phyloP scores from a whole-genome alignment of 306 rosid species.

The Biancaea sappan region DNA sequence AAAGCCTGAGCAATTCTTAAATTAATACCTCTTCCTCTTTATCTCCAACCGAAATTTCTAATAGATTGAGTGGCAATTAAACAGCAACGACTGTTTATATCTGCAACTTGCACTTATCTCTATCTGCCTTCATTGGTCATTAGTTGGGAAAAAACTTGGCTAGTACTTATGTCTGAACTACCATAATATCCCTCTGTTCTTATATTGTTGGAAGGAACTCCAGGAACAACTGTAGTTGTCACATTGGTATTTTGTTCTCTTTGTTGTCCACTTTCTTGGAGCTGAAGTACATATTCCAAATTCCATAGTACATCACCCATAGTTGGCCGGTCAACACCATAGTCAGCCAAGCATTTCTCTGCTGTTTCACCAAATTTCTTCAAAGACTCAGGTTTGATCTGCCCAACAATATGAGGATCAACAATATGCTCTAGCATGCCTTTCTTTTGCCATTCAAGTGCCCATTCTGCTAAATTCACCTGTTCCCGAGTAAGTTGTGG shows the following conservation, averaged over 20 bases:
- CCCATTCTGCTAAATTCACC: conserved; percentile 96
- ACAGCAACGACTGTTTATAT: conserved; percentile 15
- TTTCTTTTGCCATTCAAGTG: conserved; percentile 79
- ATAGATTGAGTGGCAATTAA: neutral
- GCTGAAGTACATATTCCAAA: conserved; percentile 91
- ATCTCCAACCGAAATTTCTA: conserved; percentile 19
- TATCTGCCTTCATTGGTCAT: conserved; percentile 89
- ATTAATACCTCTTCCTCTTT: conserved; percentile 34
- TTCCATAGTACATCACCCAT: conserved; percentile 99
- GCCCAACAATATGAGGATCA: conserved; percentile 68
- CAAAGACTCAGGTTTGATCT: conserved; percentile 66
- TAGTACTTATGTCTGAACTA: conserved; percentile 61
- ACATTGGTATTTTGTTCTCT: conserved; percentile 34
- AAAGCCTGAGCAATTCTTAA: conserved; percentile 11
- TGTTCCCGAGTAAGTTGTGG: conserved; percentile 80
- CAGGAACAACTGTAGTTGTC: conserved; percentile 35
- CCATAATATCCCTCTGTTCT: conserved; percentile 47
- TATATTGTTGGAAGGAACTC: conserved; percentile 38
- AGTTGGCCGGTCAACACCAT: conserved; percentile 93
- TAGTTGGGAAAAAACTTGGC: conserved; percentile 87
- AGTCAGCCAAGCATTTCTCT: conserved; percentile 93
- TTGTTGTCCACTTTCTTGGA: conserved; percentile 63
- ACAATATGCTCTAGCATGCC: conserved; percentile 77
- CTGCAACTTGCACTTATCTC: conserved; percentile 39
- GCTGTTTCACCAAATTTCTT: conserved; percentile 94